Conservation (phyloP, 73 alveolate genomes). For the Paramecium pentaurelia region DNA sequence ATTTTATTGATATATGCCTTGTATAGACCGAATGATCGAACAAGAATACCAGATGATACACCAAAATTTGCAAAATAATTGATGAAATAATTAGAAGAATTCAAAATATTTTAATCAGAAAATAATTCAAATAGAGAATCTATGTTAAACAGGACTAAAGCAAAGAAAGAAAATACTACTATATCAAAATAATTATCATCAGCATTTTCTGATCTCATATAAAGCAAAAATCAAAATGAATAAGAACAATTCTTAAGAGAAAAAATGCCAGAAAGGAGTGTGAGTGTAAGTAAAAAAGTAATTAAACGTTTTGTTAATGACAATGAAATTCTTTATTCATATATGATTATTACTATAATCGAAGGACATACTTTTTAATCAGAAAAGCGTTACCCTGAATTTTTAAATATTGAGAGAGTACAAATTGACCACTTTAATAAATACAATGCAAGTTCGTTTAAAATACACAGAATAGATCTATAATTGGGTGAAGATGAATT, state of each 20-base stretch:
- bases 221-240: neutral
- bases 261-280: constrained; percentile 7
- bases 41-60: neutral
- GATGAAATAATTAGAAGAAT: neutral
- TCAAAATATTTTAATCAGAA: neutral
- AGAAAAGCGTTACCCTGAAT: constrained; percentile 40
- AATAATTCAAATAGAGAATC: neutral
- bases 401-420: neutral
- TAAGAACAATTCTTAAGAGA: neutral
- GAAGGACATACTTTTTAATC: neutral
- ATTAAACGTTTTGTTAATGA: constrained; percentile 19
- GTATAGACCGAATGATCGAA: constrained; percentile 26
- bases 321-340: constrained; percentile 12
- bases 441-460: neutral
- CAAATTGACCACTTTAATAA: neutral
- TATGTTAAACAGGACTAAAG: neutral
- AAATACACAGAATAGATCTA: neutral
- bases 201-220: neutral
- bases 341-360: neutral
- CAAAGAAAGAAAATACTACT: neutral
- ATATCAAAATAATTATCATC: neutral
- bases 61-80: neutral
- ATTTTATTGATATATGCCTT: neutral
- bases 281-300: neutral
- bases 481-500: constrained; percentile 21